Conservation (phyloP, 1,284 basidiomycete genomes). For the Phellinidium pouzarii region DNA sequence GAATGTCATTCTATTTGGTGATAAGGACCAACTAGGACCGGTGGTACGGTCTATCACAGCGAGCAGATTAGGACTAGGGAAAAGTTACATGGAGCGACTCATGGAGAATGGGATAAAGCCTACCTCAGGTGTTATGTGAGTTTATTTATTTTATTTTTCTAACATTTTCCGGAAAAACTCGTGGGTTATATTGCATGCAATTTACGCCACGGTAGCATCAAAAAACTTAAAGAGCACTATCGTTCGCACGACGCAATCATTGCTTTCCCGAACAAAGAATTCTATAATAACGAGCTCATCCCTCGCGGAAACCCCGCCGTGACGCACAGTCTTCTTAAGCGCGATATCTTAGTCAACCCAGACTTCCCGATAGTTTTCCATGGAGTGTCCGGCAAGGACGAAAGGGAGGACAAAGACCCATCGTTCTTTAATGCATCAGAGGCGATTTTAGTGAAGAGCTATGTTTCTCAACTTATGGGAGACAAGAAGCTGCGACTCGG, state of each 20-base stretch:
- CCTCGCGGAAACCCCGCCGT: slow-evolving; percentile 37
- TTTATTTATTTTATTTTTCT: background rate
- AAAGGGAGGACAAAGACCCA: slow-evolving; percentile 52
- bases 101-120: slow-evolving; percentile 32
- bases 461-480: slow-evolving; percentile 31
- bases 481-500: slow-evolving; percentile 26
- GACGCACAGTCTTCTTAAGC: slow-evolving; percentile 35
- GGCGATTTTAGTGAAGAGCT: slow-evolving; percentile 44
- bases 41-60: slow-evolving; percentile 45
- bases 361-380: slow-evolving; percentile 57
- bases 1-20: slow-evolving; percentile 48
- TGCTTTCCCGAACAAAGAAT: slow-evolving; percentile 46
- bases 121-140: background rate
- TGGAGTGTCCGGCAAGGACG: slow-evolving; percentile 50
- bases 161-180: no score
- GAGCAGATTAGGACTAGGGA: slow-evolving; percentile 36
- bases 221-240: slow-evolving; percentile 56
- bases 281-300: slow-evolving; percentile 48
- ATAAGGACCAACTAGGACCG: slow-evolving; percentile 54
- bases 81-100: slow-evolving; percentile 45
- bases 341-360: slow-evolving; percentile 36
- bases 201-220: no score
- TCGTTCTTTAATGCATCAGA: slow-evolving; percentile 64
- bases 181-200: no score
- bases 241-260: slow-evolving; percentile 51